Conservation (phyloP, 2,329 filamentous ascomycete genomes). For the Diaporthe sp. region DNA sequence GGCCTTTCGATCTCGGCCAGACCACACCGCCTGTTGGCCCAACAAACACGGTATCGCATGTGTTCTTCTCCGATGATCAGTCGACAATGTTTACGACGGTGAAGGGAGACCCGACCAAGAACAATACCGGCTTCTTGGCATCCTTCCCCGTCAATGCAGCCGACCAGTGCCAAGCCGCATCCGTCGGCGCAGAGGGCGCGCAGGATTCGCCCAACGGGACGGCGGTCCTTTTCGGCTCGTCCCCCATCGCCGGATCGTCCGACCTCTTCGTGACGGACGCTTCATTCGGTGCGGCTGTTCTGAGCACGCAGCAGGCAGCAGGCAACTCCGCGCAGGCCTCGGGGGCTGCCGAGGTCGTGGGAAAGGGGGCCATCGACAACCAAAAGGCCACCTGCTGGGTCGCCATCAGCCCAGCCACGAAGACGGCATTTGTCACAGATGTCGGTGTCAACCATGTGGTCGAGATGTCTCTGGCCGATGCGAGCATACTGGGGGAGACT, state of each 20-base stretch:
- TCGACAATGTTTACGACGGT: conserved; percentile 67
- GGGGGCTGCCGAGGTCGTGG: conserved; percentile 55
- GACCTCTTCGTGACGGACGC: conserved; percentile 70
- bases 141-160: conserved; percentile 58
- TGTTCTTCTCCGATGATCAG: conserved; percentile 70
- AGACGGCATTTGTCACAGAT: conserved; percentile 71
- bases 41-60: conserved; percentile 70
- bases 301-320: conserved; percentile 52
- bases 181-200: conserved; percentile 47
- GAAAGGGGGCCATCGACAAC: conserved; percentile 58
- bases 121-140: conserved; percentile 70
- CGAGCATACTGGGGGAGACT: conserved; percentile 58
- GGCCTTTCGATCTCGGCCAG: conserved; percentile 65
- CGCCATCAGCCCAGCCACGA: conserved; percentile 61
- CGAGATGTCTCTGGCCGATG: conserved; percentile 66
- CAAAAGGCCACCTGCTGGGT: conserved; percentile 73
- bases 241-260: conserved; percentile 57
- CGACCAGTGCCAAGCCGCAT: not conserved
- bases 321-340: not conserved
- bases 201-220: conserved; percentile 66
- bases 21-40: conserved; percentile 71
- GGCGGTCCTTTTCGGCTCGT: conserved; percentile 67
- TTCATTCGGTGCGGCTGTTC: conserved; percentile 67
- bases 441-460: conserved; percentile 65
- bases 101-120: conserved; percentile 69